Evolutionary conservation across 371 early-diverging fungal genomes (phyloP).

Genomic region (Rhizopus delemar): DNA sequence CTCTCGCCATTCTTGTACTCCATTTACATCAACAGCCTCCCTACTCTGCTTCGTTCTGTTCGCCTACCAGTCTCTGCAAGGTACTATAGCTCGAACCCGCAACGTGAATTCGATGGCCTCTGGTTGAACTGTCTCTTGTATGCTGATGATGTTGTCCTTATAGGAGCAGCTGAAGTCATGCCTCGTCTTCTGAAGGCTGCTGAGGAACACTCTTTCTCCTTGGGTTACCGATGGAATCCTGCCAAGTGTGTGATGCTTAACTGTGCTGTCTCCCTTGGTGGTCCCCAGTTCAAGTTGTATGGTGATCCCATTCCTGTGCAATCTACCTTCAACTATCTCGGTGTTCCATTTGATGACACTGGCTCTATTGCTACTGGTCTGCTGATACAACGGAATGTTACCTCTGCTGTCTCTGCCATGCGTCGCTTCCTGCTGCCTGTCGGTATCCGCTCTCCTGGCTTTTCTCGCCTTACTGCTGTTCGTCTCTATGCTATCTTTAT

Average conservation of each 20-base stretch:
- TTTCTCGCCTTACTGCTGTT: constrained; percentile 4
- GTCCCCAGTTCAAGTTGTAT: too few species aligned
- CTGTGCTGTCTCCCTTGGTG: too few species aligned
- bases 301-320: too few species aligned
- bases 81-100: background rate
- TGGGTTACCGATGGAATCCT: too few species aligned
- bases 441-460: constrained; percentile 3
- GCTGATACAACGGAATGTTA: background rate
- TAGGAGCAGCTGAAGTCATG: constrained; percentile 3
- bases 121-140: constrained; percentile 10
- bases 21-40: constrained; percentile 18
- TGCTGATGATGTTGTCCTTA: constrained; percentile 23
- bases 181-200: constrained; percentile 1
- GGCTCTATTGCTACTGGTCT: background rate
- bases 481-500: constrained; percentile 5
- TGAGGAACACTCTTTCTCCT: too few species aligned
- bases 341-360: constrained; percentile 8
- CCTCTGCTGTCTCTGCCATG: constrained; percentile 3
- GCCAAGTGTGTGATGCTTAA: too few species aligned
- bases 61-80: background rate
- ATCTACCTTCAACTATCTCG: background rate
- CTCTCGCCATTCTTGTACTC: constrained; percentile 23
- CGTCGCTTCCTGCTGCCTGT: background rate
- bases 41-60: constrained; percentile 2
- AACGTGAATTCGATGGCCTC: background rate